Percentiles rank a stretch among this genome's conserved stretches.
These are phyloP conservation scores for Colletotrichum sp. DNA, from an alignment of 2,329 filamentous ascomycete genomes.

Conservation along the genomic window DNA sequence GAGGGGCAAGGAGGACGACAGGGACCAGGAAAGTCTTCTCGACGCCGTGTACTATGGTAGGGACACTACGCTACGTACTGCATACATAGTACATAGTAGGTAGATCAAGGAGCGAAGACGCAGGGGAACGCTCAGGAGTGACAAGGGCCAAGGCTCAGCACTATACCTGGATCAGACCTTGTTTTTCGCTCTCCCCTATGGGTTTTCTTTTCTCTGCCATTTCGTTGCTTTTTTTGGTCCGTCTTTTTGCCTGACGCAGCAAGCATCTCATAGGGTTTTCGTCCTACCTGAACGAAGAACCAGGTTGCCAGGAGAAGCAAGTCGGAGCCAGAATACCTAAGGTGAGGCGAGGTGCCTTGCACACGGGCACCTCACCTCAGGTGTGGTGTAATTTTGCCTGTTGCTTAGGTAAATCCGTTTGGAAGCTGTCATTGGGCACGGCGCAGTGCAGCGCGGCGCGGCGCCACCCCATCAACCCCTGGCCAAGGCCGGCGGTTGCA, in stretches of 20 bases:
- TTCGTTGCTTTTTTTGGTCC: not conserved
- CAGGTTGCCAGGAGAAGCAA: too few species aligned
- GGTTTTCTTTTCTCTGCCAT: not conserved
- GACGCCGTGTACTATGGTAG: not conserved
- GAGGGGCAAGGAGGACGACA: not conserved
- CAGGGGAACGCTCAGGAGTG: not conserved
- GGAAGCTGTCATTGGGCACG: not conserved
- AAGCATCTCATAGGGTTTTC: not conserved
- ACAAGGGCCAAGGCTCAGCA: not conserved
- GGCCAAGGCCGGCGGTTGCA: not conserved
- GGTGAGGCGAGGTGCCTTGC: too few species aligned
- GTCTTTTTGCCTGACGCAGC: not conserved
- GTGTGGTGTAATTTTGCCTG: not conserved
- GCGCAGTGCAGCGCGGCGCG: not conserved
- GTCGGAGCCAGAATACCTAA: too few species aligned
- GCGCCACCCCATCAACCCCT: not conserved
- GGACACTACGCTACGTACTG: too few species aligned
- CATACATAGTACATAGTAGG: too few species aligned
- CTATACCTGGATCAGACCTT: not conserved
- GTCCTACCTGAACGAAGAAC: not conserved
- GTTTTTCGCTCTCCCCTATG: not conserved
- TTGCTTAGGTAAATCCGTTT: not conserved
- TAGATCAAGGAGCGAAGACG: not conserved
- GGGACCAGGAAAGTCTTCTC: not conserved
- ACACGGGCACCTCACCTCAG: not conserved